Evolutionary conservation across 345 rosid species (phyloP).

Genomic region (Salix purpurea): DNA sequence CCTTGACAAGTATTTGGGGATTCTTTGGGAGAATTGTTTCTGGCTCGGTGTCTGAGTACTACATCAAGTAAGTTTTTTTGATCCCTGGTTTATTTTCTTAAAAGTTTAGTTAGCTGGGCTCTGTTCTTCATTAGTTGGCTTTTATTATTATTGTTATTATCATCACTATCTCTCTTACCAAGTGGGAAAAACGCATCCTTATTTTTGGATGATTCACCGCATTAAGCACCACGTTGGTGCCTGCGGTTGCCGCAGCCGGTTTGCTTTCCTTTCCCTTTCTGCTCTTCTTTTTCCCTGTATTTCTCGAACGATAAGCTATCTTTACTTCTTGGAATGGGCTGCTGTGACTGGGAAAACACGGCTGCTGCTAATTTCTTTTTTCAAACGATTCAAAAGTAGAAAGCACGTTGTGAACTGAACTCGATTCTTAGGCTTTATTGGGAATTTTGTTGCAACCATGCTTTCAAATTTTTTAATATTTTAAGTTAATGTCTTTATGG

Average conservation of each 20-base stretch:
- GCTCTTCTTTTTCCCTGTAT: not conserved
- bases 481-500: no score
- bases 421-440: not conserved
- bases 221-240: not conserved
- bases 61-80: slow-evolving; percentile 31
- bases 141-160: no score
- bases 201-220: not conserved
- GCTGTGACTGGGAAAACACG: no score
- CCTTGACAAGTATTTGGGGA: slow-evolving; percentile 85
- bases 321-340: no score
- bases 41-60: slow-evolving; percentile 74
- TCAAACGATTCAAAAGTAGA: not conserved
- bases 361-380: not conserved
- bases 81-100: not conserved
- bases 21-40: slow-evolving; percentile 86
- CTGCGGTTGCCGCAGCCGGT: not conserved
- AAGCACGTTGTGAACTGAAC: not conserved
- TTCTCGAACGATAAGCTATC: not conserved
- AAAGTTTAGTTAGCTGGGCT: not conserved
- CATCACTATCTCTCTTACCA: not conserved
- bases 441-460: no score
- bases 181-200: not conserved
- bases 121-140: not conserved
- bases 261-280: not conserved
- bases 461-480: no score